Conservation (phyloP, 768 basidiomycete species). For the Leccinellum luteum region DNA sequence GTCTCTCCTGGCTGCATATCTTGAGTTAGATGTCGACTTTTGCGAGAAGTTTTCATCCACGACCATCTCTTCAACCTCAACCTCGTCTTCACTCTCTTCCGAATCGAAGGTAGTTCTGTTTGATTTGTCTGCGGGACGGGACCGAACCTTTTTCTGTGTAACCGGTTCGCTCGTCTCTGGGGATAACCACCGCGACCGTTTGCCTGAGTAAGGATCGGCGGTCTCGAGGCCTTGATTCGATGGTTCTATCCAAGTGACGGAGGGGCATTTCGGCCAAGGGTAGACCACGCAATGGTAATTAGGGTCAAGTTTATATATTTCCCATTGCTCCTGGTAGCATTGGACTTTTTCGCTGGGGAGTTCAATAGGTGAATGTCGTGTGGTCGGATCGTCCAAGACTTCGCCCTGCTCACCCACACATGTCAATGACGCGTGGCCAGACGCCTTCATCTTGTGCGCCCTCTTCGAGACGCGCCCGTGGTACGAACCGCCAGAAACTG, state of each 20-base stretch:
- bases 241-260: conserved; percentile 20
- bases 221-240: conserved; percentile 6
- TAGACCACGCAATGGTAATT: conserved; percentile 65
- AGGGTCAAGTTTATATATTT: conserved; percentile 79
- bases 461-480: conserved; percentile 57
- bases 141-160: conserved; percentile 28
- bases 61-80: conserved; percentile 52
- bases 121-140: conserved; percentile 15
- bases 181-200: conserved; percentile 28
- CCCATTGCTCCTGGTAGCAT: conserved; percentile 78
- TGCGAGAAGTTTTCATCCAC: conserved; percentile 34
- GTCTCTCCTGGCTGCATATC: conserved; percentile 31
- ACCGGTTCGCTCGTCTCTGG: conserved; percentile 17
- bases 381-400: conserved; percentile 1
- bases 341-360: conserved; percentile 43
- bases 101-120: conserved; percentile 28
- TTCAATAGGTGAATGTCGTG: conserved; percentile 11
- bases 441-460: conserved; percentile 62
- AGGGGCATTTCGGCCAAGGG: conserved; percentile 35
- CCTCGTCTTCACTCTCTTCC: conserved; percentile 39
- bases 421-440: conserved; percentile 65
- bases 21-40: conserved; percentile 11
- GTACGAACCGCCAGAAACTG: conserved; percentile 75
- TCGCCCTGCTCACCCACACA: conserved; percentile 60
- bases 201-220: conserved; percentile 15